Evolutionary conservation across 2,329 filamentous ascomycete genomes (phyloP), one percentile per base, ranked within the genome.

Genomic region (Diplocarpon mali): DNA sequence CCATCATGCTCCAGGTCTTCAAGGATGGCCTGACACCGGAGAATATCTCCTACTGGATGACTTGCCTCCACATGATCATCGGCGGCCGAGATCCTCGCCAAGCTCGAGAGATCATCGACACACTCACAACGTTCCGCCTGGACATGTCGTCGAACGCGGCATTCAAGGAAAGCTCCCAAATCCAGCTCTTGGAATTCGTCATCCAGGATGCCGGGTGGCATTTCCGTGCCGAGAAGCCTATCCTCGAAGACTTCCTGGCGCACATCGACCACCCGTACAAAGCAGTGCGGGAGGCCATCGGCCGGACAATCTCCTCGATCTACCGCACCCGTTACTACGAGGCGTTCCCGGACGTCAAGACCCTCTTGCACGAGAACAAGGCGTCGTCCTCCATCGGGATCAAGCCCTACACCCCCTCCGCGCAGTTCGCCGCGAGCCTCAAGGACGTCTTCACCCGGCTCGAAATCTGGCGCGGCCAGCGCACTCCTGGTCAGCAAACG

Each of bases 201-300:
- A 84, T 98, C 47, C 80, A 80, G 36, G 88, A 95, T 57, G 77
- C 81, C 30, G 92, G 92, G 1, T 98, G 93, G 92, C 92, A 98
- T 63, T 98, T 95, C 71, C 87, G 87, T 51, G 71, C 87, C 10
- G 86, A 93, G 55, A 78, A 86, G 65, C 88, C 89, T 0, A 90
- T 98, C 40, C 69, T 95, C 6, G 72, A 93, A 29, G 80, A 98
- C 63, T 95, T 96, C 65, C 70, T 98, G 48, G 72, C 75, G 17
- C 92, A 98, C 62, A 79, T 98, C 34, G 88, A 98, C 60, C 92
- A 98, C 62, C 92, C 92, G 0, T 98, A 98, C 69, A 98, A 98
- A 69, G 85, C 88, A 27, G 92, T 98, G 5, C 83, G 92, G 47
- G 92, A 98, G 65, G 82, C 90, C 0, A 95, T 98, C 67, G 92